phyloP scores from a whole-genome alignment of 2,329 filamentous ascomycete genomes.

The Ceratocystis harringtonii region DNA sequence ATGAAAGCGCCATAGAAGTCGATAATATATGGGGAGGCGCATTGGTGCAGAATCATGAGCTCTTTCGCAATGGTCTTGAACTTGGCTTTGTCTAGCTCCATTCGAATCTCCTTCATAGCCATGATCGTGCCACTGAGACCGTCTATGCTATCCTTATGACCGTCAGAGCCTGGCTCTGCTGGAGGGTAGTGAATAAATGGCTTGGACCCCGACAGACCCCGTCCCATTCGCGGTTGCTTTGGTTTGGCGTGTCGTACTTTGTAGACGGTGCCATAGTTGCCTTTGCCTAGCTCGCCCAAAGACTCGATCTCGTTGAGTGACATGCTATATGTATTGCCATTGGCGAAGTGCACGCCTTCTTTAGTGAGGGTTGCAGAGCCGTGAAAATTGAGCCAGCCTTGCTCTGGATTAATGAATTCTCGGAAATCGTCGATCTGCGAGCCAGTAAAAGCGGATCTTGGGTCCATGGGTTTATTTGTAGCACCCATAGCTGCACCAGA shows the following conservation, averaged over 20 bases:
- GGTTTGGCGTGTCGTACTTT: conserved; percentile 77
- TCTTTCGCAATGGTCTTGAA: conserved; percentile 97
- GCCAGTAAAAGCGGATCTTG: conserved; percentile 28
- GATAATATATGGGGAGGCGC: conserved; percentile 88
- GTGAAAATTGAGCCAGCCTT: conserved; percentile 81
- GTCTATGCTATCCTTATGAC: conserved; percentile 19
- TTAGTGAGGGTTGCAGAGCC: conserved; percentile 83
- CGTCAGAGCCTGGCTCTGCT: conserved; percentile 24
- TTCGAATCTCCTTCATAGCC: conserved; percentile 97
- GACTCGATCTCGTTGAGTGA: conserved; percentile 92
- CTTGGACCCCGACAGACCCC: conserved; percentile 36
- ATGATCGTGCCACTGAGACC: conserved; percentile 62
- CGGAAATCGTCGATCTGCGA: conserved; percentile 46
- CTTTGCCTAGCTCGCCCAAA: conserved; percentile 84
- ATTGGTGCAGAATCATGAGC: conserved; percentile 87
- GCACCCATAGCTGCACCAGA: conserved; percentile 15
- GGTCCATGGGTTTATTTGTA: conserved; percentile 11
- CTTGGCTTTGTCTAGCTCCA: conserved; percentile 92
- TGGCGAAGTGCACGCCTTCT: conserved; percentile 81
- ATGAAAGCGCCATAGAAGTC: conserved; percentile 99
- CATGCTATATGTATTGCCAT: conserved; percentile 79
- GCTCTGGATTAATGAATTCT: conserved; percentile 81
- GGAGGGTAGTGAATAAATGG: conserved; percentile 26
- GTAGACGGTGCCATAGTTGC: conserved; percentile 96
- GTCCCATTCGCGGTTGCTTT: conserved; percentile 41